These are phyloP conservation scores for Kitagawia praeruptora DNA, from an alignment of 129 eudicot species.

Conservation along the genomic window DNA sequence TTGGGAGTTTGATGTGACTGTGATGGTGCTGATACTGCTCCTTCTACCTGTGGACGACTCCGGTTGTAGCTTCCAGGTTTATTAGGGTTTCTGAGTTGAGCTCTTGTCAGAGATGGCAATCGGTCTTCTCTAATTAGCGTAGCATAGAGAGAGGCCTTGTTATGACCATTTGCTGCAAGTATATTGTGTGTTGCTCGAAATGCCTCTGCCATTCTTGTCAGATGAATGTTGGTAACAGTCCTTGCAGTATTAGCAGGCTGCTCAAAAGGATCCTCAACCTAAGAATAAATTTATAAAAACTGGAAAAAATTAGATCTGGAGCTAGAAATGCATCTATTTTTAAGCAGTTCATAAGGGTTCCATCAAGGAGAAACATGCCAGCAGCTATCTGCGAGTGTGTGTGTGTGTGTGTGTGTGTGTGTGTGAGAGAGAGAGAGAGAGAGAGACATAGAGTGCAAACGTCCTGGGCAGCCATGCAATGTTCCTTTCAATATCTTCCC, in stretches of 20 bases:
- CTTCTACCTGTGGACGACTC: slow-evolving; percentile 19
- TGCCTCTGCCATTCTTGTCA: slow-evolving; percentile 42
- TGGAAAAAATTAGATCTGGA: not conserved
- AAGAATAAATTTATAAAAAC: slow-evolving; percentile 2
- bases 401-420: too few relatives aligned
- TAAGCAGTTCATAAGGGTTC: not conserved
- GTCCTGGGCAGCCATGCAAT: slow-evolving; percentile 87
- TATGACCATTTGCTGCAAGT: slow-evolving; percentile 32
- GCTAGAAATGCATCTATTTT: not conserved
- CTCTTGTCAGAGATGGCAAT: slow-evolving; percentile 27
- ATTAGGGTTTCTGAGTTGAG: slow-evolving; percentile 18
- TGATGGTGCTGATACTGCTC: slow-evolving; percentile 17
- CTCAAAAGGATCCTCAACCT: slow-evolving; percentile 97
- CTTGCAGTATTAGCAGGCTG: slow-evolving; percentile 79
- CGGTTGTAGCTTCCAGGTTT: slow-evolving; percentile 5
- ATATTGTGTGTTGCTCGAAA: slow-evolving; percentile 35
- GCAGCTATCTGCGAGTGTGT: too few relatives aligned
- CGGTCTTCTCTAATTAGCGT: slow-evolving; percentile 38
- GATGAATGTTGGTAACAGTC: slow-evolving; percentile 42
- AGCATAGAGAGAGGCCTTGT: slow-evolving; percentile 17
- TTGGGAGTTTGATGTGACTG: slow-evolving; percentile 25
- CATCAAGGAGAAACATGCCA: too few relatives aligned
- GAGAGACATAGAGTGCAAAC: slow-evolving; percentile 56
- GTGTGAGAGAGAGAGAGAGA: not conserved
- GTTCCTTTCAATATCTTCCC: slow-evolving; percentile 64